Base-by-base conservation (phyloP, 176 grass and related monocot species). In the Oropetium thomaeum region DNA sequence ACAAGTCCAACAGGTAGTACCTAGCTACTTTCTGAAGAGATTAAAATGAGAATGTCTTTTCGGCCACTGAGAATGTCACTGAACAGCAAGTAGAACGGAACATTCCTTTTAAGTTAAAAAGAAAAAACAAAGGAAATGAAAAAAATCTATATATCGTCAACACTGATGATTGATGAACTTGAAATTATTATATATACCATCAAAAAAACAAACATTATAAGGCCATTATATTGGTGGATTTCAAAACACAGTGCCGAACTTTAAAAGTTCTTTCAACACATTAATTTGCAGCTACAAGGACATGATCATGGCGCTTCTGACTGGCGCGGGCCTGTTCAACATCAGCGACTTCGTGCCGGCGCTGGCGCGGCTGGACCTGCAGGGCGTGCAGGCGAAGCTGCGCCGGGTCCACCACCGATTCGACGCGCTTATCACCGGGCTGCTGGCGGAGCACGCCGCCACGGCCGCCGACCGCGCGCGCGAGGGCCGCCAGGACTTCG, bases 341-440 rank as follows among this genome's bases (percentile, higher is more conserved):
- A 87, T 96, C 73, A 70, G 92, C 30, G 92, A 96, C 79, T 96
- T 96, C 69, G 85, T 96, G 69, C 92, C 92, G 57, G 84, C 84
- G 71, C 58, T 96, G 81, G 70, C 92, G 64, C 33, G 86, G 59
- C 69, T 96, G 81, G 92, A 96, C 79, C 73, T 96, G 74, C 92
- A 96, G 76, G 89, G 92, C 12, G 89, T 92, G 35, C 92, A 96
- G 83, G 82, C 73, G 5, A 96, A 83, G 77, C 62, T 96, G 59
- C 87, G 85, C 17, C 79, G 81, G 25, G 65, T 96, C 2, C 92
- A 96, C 49, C 37, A n/a, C 59, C 65, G 88, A 64, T 96, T 89
- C 70, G 89, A 96, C 77, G 78, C 9, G n/a, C 85, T 96, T 81
- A 92, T 96, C 78, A 83, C 83, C 54, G 76, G 83, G 70, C 74